These are phyloP conservation scores for Paecilomyces niveus DNA, from an alignment of 2,329 filamentous ascomycete species.

Conservation along the genomic window DNA sequence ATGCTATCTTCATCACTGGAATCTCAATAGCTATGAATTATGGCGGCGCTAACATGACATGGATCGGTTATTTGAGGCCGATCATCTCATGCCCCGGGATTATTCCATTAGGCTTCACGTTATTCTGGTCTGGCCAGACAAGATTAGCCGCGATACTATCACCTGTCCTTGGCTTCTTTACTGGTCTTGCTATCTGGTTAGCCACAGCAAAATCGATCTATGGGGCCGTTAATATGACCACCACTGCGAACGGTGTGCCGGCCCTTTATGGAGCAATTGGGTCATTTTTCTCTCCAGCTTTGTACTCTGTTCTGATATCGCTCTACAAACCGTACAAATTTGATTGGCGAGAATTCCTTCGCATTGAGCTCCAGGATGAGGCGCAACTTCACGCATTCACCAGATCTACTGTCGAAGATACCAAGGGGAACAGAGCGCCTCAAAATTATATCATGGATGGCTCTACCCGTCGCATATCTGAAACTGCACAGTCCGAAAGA, in stretches of 20 bases:
- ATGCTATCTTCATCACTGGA: slow-evolving; percentile 42
- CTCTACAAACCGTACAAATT: slow-evolving; percentile 31
- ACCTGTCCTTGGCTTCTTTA: slow-evolving; percentile 34
- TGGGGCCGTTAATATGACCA: slow-evolving; percentile 33
- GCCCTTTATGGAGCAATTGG: slow-evolving; percentile 40
- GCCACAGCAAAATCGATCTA: slow-evolving; percentile 32
- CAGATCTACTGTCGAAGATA: not conserved
- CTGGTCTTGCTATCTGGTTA: slow-evolving; percentile 41
- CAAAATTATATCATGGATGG: not conserved
- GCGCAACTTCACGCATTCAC: not conserved
- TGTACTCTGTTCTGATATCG: slow-evolving; percentile 43
- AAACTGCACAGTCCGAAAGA: slow-evolving; percentile 4
- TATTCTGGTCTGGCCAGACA: slow-evolving; percentile 42
- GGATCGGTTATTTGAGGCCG: slow-evolving; percentile 36
- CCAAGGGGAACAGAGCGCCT: not conserved
- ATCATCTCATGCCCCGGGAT: slow-evolving; percentile 40
- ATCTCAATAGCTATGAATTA: slow-evolving; percentile 44
- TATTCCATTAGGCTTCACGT: slow-evolving; percentile 38
- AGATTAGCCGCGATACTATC: slow-evolving; percentile 35
- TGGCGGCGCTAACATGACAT: slow-evolving; percentile 44
- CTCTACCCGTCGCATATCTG: slow-evolving; percentile 10
- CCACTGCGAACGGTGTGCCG: slow-evolving; percentile 35
- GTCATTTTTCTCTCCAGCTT: slow-evolving; percentile 40
- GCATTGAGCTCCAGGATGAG: slow-evolving; percentile 39
- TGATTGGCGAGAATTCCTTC: slow-evolving; percentile 41